Percentiles rank a stretch among this genome's conserved stretches.
These are phyloP conservation scores for Orychophragmus violaceus DNA, from an alignment of 345 rosid species.

Conservation along the genomic window DNA sequence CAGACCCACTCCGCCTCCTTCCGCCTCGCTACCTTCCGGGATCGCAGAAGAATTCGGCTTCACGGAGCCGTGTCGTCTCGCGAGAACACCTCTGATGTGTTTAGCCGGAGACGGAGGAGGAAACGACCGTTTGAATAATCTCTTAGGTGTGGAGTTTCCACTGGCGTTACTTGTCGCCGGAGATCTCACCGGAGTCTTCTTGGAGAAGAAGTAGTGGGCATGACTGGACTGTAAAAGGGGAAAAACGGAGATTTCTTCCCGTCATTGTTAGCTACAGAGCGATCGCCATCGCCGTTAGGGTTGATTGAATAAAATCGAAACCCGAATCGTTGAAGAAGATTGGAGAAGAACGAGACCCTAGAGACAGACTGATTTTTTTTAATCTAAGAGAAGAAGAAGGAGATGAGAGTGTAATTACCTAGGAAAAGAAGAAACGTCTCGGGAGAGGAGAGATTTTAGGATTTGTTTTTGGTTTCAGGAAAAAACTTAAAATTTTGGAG, in stretches of 20 bases:
- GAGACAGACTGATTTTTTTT: no score
- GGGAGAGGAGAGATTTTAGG: no score
- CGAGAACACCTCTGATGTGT: slow-evolving; percentile 68
- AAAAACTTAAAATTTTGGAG: no score
- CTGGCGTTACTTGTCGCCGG: slow-evolving; percentile 50
- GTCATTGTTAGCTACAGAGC: slow-evolving; percentile 23
- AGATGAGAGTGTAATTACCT: no score
- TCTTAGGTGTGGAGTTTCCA: slow-evolving; percentile 61
- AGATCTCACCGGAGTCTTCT: slow-evolving; percentile 65
- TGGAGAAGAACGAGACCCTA: no score
- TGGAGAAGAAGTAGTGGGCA: slow-evolving; percentile 72
- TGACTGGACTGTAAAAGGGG: slow-evolving; percentile 86
- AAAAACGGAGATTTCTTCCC: slow-evolving; percentile 72
- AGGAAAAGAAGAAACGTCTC: no score
- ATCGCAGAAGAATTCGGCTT: no score
- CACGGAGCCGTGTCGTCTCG: slow-evolving; percentile 53
- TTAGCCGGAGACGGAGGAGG: slow-evolving; percentile 95
- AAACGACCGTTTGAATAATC: slow-evolving; percentile 66
- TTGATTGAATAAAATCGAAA: no score
- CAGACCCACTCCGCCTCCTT: slow-evolving; percentile 38
- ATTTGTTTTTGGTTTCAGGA: no score
- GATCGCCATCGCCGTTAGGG: slow-evolving; percentile 3
- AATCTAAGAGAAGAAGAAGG: no score
- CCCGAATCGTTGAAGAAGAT: no score
- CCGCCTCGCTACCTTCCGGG: no score